A percentile compares a stretch with the other conserved stretches of the same genome.
phyloP scores from a whole-genome alignment of 1,139 yeast species.

The Scheffersomyces lignicola region DNA sequence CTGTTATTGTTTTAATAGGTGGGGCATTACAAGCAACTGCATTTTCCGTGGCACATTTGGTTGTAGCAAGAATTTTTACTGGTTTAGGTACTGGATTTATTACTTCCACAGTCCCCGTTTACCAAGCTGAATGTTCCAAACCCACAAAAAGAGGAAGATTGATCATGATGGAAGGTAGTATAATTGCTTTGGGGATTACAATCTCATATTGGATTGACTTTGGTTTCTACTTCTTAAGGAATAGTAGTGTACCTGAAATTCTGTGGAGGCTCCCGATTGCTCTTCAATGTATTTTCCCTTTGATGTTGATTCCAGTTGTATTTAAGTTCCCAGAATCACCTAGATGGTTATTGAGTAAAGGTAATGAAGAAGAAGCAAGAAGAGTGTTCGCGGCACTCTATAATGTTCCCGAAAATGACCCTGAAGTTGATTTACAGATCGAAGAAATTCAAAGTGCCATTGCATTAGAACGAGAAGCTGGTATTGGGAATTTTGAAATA shows the following conservation, averaged over 20 bases:
- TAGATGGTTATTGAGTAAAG: conserved; percentile 46
- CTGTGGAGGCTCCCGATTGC: conserved; percentile 52
- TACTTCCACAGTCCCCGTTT: conserved; percentile 62
- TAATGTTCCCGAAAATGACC: conserved; percentile 29
- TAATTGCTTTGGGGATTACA: conserved; percentile 41
- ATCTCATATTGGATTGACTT: conserved; percentile 47
- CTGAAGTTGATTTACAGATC: conserved; percentile 28
- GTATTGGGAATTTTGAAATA: conserved; percentile 23
- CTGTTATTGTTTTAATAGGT: conserved; percentile 33
- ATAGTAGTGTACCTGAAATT: too few species aligned
- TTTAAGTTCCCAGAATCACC: conserved; percentile 51
- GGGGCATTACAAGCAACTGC: conserved; percentile 58
- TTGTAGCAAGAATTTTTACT: conserved; percentile 60
- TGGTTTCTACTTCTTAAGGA: conserved; percentile 42
- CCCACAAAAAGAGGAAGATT: conserved; percentile 36
- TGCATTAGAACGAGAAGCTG: conserved; percentile 32
- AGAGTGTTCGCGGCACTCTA: conserved; percentile 46
- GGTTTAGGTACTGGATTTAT: conserved; percentile 70
- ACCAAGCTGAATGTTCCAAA: conserved; percentile 68
- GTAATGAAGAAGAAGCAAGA: conserved; percentile 57
- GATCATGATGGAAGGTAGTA: conserved; percentile 36
- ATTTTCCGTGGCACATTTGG: conserved; percentile 34
- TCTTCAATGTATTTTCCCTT: conserved; percentile 40
- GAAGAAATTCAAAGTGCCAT: conserved; percentile 40
- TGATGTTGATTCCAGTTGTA: conserved; percentile 25